Percentiles rank a stretch among this genome's conserved stretches.
Conservation (phyloP, 2,329 filamentous ascomycete genomes). For the Cordyceps tenuipes region DNA sequence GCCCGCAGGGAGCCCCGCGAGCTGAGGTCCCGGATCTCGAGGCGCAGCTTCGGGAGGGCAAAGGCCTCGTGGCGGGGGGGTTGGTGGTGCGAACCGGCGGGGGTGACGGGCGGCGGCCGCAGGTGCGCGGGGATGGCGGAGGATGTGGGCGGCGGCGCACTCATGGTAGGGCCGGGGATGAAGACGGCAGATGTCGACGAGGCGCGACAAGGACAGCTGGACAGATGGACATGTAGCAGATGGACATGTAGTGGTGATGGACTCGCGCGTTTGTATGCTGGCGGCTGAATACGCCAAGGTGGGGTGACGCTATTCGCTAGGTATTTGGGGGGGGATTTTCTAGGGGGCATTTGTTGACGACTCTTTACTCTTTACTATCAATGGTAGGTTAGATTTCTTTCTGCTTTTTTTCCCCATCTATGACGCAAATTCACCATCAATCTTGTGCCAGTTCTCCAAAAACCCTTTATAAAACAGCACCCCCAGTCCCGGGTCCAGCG, state of each 20-base stretch:
- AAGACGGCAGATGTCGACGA: background rate
- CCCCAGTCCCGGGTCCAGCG: constrained; percentile 77
- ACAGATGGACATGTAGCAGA: no score
- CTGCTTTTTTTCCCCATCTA: no score
- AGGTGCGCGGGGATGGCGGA: constrained; percentile 5
- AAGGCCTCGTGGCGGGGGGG: constrained; percentile 19
- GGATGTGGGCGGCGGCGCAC: background rate
- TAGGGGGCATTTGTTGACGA: no score
- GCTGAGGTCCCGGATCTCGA: constrained; percentile 49
- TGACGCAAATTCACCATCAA: constrained; percentile 68
- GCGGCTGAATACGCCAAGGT: background rate
- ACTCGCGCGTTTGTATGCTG: background rate
- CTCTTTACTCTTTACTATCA: no score
- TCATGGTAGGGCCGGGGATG: background rate
- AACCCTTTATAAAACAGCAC: constrained; percentile 88
- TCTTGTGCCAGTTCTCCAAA: constrained; percentile 74
- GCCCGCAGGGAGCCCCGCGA: constrained; percentile 59
- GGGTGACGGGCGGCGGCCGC: background rate
- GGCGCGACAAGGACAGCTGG: background rate
- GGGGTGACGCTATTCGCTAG: background rate
- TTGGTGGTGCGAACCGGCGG: background rate
- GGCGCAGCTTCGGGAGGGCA: constrained; percentile 46
- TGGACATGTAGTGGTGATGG: background rate
- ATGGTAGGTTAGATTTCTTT: no score
- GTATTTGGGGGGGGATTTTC: no score